Conservation (phyloP, 1,284 basidiomycete species). For the Tetrapyrgos nigripes region DNA sequence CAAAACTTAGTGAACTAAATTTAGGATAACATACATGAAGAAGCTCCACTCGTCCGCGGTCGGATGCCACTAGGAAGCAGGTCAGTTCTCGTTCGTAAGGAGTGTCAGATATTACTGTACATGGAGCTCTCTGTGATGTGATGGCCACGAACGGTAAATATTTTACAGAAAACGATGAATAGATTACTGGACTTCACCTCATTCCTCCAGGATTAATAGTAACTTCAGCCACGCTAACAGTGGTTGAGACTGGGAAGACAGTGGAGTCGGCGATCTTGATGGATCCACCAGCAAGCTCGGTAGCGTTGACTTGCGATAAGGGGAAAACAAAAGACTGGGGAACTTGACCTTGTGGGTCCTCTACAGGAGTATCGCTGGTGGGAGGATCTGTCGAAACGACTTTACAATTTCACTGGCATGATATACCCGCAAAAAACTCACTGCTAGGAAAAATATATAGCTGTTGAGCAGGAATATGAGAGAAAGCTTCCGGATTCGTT, state of each 20-base stretch:
- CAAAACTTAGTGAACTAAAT: neutral
- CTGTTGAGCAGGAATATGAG: slow-evolving; percentile 61
- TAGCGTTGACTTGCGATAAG: slow-evolving; percentile 58
- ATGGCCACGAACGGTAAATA: slow-evolving; percentile 3
- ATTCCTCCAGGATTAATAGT: slow-evolving; percentile 73
- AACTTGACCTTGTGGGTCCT: slow-evolving; percentile 57
- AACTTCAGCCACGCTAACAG: slow-evolving; percentile 71
- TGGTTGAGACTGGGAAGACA: slow-evolving; percentile 52
- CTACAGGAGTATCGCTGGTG: slow-evolving; percentile 41
- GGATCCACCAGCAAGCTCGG: slow-evolving; percentile 59
- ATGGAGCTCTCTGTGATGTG: slow-evolving; percentile 48
- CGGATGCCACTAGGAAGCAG: slow-evolving; percentile 67
- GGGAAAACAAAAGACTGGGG: slow-evolving; percentile 60
- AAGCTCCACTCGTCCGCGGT: slow-evolving; percentile 74
- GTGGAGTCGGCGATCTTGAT: slow-evolving; percentile 70
- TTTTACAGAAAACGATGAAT: neutral
- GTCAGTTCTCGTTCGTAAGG: neutral
- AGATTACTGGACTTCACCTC: slow-evolving; percentile 43
- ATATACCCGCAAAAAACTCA: slow-evolving; percentile 38
- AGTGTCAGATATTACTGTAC: slow-evolving; percentile 29
- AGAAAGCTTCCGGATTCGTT: slow-evolving; percentile 54
- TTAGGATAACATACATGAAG: slow-evolving; percentile 47
- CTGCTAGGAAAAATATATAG: slow-evolving; percentile 69
- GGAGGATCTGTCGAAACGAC: slow-evolving; percentile 36
- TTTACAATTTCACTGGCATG: slow-evolving; percentile 21